Evolutionary conservation across 257 asterid species (phyloP), one percentile per base, ranked within the genome.

Genomic region (Solanum ossicruentum): DNA sequence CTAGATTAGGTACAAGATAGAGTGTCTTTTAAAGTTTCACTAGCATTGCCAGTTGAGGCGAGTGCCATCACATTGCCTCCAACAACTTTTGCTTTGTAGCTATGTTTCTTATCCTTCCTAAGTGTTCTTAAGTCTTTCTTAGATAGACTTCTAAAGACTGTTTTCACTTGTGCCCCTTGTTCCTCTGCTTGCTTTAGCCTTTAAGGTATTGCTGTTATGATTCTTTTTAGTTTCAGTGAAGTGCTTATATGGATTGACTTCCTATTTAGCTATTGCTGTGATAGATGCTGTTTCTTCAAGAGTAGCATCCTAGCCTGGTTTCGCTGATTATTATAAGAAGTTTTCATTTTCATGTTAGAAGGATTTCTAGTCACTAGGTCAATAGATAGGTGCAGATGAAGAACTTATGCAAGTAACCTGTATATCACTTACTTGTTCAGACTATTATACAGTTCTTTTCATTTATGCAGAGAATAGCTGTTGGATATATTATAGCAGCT

Each of bases 401-500:
- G 65, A 78, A 78, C 82, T 26, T 52, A 78, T 51, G 82, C 82
- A 52, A 52, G 65, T 78, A 52, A 78, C 18, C 49, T 51, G 49
- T 52, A 15, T 78, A 16, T 78, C 65, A 26, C 16, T 52, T 78
- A 13, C 45, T 75, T 51, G 9, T 75, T 49, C 23, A 49, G 82
- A 75, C 4, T 23, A 15, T 28, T n/a, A 43, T 61, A 82, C 18
- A 20, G 43, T 81, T 61, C 43, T 61, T 66, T 41, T 58, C 85
- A 43, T 69, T 83, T 23, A 58, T 85, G 56, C 90, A 95, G 98
- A 94, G 98, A 90, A 95, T 95, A 90, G 95, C 98, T 84, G 83
- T 94, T 85, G 96, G 97, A 90, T 93, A 93, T 87, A 80, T 89
- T 83, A 92, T 88, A 66, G 97, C 97, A 1, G 96, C 98, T 79